Percentiles rank a stretch among this genome's conserved stretches.
Conservation (phyloP, 495 filamentous ascomycete genomes). For the Neurospora discreta region DNA sequence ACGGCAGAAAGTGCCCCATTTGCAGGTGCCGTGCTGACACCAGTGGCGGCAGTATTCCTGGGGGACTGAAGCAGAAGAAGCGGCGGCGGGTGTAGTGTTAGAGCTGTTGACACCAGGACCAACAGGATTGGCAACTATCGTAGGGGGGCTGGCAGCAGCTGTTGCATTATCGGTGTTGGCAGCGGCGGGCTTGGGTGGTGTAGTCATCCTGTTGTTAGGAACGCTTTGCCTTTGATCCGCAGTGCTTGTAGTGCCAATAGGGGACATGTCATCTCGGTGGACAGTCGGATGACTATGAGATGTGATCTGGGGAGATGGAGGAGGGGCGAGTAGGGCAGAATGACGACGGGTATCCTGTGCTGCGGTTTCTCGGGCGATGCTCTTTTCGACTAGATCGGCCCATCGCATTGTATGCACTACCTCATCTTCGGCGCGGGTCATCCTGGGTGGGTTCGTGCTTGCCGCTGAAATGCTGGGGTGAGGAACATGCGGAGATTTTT, state of each 20-base stretch:
- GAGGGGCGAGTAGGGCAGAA: neutral
- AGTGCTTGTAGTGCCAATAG: neutral
- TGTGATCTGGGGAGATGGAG: neutral
- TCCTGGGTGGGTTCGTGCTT: neutral
- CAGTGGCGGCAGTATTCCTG: conserved; percentile 32
- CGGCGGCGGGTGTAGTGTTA: neutral
- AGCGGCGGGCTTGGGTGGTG: neutral
- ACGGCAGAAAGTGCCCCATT: conserved; percentile 29
- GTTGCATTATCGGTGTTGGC: neutral
- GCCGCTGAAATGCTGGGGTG: neutral
- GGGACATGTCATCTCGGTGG: conserved; percentile 5
- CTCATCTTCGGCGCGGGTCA: neutral
- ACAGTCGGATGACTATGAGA: neutral
- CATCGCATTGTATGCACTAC: neutral
- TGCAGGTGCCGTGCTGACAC: conserved; percentile 33
- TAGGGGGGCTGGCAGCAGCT: neutral
- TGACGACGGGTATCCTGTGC: neutral
- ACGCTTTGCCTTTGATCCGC: neutral
- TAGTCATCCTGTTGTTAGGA: neutral
- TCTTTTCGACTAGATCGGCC: neutral
- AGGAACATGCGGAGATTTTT: neutral
- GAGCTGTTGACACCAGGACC: neutral
- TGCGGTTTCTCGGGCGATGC: neutral
- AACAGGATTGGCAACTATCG: neutral
- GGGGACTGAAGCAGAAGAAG: neutral